Percentiles rank a stretch among this genome's conserved stretches.
Evolutionary conservation across 2,329 filamentous ascomycete species (phyloP).

Genomic region (Ophidiomyces ophidiicola): DNA sequence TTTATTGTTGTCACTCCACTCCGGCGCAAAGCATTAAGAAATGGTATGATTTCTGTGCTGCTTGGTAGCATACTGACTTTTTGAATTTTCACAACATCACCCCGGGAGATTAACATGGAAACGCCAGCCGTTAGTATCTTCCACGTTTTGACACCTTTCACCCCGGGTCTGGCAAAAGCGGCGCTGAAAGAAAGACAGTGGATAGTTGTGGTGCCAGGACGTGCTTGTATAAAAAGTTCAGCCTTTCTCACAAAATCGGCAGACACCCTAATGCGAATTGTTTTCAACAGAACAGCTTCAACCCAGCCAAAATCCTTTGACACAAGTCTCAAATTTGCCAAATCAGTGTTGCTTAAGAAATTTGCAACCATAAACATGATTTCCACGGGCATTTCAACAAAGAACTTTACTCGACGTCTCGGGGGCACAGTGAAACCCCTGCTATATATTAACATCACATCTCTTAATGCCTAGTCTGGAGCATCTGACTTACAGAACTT

Average conservation of each 20-base stretch:
- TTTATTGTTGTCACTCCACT: neutral
- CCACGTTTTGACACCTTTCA: conserved; percentile 1
- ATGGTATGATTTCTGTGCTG: conserved; percentile 2
- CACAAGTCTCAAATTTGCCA: neutral
- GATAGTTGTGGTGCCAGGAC: neutral
- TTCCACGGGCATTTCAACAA: neutral
- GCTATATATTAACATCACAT: neutral
- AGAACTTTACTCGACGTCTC: neutral
- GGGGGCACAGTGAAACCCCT: neutral
- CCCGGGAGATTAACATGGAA: neutral
- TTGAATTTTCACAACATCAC: neutral
- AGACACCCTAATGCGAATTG: neutral
- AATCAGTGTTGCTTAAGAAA: neutral
- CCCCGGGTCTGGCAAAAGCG: neutral
- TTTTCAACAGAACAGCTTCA: neutral
- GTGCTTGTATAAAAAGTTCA: neutral
- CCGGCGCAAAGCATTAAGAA: conserved; percentile 1
- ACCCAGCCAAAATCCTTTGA: conserved; percentile 4
- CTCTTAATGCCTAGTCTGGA: too few species aligned
- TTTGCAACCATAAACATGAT: neutral
- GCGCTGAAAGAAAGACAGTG: neutral
- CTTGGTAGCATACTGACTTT: neutral
- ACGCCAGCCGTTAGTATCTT: neutral
- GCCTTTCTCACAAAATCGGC: neutral
- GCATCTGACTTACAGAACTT: too few species aligned